phyloP scores from a whole-genome alignment of 106 monocot species.

The Xerophyta viscosa region DNA sequence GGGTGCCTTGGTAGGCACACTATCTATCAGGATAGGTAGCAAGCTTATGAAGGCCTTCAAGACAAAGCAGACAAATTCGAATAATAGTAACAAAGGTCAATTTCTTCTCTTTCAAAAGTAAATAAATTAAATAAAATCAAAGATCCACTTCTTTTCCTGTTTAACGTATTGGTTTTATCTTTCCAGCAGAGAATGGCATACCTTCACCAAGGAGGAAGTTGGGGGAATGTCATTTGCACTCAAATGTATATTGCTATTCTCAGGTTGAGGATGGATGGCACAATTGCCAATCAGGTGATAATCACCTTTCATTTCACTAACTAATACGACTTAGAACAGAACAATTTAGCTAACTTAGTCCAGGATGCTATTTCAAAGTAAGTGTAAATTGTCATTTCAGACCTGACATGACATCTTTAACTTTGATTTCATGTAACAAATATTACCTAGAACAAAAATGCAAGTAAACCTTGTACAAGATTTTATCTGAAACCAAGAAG shows the following conservation, averaged over 20 bases:
- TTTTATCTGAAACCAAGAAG: no score
- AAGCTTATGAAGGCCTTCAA: slow-evolving; percentile 59
- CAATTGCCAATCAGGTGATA: slow-evolving; percentile 41
- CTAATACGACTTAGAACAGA: no score
- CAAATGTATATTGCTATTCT: slow-evolving; percentile 31
- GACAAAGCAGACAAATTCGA: slow-evolving; percentile 17
- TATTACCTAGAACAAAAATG: no score
- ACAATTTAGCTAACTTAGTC: no score
- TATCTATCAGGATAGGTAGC: slow-evolving; percentile 62
- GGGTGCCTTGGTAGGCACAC: slow-evolving; percentile 64
- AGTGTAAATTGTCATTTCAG: no score
- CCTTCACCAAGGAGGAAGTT: slow-evolving; percentile 8
- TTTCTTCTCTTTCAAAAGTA: background rate
- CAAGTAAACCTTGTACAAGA: no score
- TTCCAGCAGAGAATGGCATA: slow-evolving; percentile 32
- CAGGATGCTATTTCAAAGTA: no score
- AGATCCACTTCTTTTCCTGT: background rate
- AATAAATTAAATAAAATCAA: background rate
- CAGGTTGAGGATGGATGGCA: slow-evolving; percentile 41
- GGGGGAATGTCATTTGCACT: slow-evolving; percentile 34
- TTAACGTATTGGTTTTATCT: background rate
- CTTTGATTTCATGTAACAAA: no score
- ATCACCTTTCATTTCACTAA: no score
- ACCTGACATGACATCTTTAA: no score
- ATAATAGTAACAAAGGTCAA: slow-evolving; percentile 26